Evolutionary conservation across 2,329 filamentous ascomycete genomes (phyloP).

Genomic region (Plectosphaerella plurivora): DNA sequence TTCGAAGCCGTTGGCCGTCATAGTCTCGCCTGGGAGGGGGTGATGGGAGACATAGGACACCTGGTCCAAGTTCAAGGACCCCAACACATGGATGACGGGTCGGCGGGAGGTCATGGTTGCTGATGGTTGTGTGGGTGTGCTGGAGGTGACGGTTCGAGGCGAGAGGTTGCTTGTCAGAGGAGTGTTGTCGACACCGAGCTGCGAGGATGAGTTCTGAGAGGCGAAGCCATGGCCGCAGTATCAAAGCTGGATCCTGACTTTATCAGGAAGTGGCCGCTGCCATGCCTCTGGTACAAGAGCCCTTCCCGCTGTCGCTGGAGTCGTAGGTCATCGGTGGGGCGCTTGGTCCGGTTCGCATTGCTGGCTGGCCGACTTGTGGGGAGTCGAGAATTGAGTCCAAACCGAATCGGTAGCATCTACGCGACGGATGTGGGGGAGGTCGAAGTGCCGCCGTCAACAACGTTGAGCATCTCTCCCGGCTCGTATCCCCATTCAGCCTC

Average conservation of each 20-base stretch:
- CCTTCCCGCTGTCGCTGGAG: no score
- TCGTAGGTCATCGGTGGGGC: no score
- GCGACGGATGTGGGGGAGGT: background rate
- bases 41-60: conserved; percentile 64
- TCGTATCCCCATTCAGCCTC: conserved; percentile 30
- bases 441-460: background rate
- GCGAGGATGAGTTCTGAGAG: no score
- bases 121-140: background rate
- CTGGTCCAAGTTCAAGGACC: conserved; percentile 70
- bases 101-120: background rate
- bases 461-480: background rate
- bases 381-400: background rate
- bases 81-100: conserved; percentile 58
- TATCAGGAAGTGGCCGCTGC: no score
- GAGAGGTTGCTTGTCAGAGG: no score
- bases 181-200: no score
- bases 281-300: no score
- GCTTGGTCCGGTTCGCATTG: no score
- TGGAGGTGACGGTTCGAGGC: no score
- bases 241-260: no score
- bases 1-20: conserved; percentile 60
- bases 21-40: conserved; percentile 65
- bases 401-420: background rate
- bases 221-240: no score
- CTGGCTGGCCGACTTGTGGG: no score